phyloP scores from a whole-genome alignment of 345 rosid species.

The Crucihimalaya himalaica region DNA sequence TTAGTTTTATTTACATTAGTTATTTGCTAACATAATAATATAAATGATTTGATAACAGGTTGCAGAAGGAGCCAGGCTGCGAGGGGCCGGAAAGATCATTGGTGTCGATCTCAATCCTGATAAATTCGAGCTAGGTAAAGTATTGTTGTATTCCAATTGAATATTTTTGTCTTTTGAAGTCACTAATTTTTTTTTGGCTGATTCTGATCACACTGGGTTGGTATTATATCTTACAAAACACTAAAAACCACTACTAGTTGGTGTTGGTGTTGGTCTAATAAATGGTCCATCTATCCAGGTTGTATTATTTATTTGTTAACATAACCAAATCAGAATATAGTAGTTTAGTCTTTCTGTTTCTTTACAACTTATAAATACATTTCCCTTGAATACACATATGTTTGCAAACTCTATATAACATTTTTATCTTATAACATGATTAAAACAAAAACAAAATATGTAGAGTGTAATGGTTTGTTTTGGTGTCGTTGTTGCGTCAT shows the following conservation, averaged over 20 bases:
- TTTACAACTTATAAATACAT: not conserved
- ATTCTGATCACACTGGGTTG: not conserved
- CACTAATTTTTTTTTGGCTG: not conserved
- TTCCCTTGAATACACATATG: not conserved
- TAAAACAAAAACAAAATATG: no score
- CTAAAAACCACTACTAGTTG: not conserved
- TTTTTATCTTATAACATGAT: not conserved
- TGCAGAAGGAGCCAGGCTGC: conserved; percentile 63
- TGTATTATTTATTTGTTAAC: not conserved
- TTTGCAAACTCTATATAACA: not conserved
- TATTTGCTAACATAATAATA: not conserved
- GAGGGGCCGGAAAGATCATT: conserved; percentile 63
- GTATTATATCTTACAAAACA: not conserved
- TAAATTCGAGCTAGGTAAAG: conserved; percentile 55
- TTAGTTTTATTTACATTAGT: not conserved
- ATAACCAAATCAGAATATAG: not conserved
- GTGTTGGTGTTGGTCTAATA: not conserved
- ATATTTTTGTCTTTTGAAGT: not conserved
- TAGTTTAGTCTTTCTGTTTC: not conserved
- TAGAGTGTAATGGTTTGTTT: no score
- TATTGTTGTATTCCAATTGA: not conserved
- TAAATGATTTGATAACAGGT: conserved; percentile 44
- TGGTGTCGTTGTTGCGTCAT: not conserved
- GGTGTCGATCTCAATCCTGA: conserved; percentile 68
- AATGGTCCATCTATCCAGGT: not conserved